Evolutionary conservation across 345 rosid species (phyloP), one percentile per base, ranked within the genome.

Genomic region (Boechera divaricarpa): DNA sequence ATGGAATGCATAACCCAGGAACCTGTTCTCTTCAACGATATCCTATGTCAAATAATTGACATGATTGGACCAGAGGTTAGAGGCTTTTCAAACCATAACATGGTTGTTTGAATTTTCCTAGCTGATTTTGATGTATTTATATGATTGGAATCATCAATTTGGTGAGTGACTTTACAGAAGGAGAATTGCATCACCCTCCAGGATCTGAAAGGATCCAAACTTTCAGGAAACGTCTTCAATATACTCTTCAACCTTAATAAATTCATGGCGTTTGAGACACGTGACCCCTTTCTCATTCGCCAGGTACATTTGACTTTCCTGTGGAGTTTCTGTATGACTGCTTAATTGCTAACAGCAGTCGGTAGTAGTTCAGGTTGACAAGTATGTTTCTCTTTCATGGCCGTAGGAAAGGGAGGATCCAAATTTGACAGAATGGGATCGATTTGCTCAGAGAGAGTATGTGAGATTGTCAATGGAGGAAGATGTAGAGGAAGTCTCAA

Each of bases 231-330:
- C 67, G 86, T 89, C 36, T 91, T 91, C 73, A 89, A 87, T 76
- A 83, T 89, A 69, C 91, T 91, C 72, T 91, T 89, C 85, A 91
- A 89, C 78, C 91, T 89, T 21, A 82, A 85, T 31, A 91, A 91
- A 70, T 89, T 89, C 72, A 77, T 87, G 83, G 88, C 92, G 36
- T 87, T 86, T 56, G 97, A 91, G 78, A 82, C 87, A 2, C 91
- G 90, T 48, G 92, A 87, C 72, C 91, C 91, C 38, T 85, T 84
- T 66, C 85, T 85, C 38, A 86, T 86, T 77, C 88, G 87, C 54
- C 90, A 84, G 94, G 97, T 89, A 74, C 24, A 31, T 55, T 56
- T 45, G 31, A 2, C 42, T 57, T 65, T 35, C 41, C 59, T 63
- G 7, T 42, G 1, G 68, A 9, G 53, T 60, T 4, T 71, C 49